Percentiles rank a stretch among this genome's conserved stretches.
These are phyloP conservation scores for Raffaelea albimanens DNA, from an alignment of 2,329 filamentous ascomycete species.

Conservation along the genomic window DNA sequence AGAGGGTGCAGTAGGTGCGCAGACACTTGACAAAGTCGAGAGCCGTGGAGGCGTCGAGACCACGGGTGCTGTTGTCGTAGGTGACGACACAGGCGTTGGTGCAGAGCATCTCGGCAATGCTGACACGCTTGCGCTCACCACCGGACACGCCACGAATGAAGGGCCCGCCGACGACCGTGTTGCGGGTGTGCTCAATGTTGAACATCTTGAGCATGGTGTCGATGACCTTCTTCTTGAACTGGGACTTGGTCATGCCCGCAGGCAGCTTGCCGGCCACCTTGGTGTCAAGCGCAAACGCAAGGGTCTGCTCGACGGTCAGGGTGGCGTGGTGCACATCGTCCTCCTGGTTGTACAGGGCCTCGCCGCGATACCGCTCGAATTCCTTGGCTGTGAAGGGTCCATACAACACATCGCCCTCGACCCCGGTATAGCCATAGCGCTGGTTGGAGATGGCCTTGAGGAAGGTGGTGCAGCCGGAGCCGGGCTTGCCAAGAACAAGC, in stretches of 20 bases:
- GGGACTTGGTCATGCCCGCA: slow-evolving; percentile 55
- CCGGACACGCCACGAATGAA: slow-evolving; percentile 75
- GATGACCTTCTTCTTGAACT: slow-evolving; percentile 67
- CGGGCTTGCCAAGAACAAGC: slow-evolving; percentile 69
- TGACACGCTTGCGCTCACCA: slow-evolving; percentile 70
- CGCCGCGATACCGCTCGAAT: slow-evolving; percentile 68
- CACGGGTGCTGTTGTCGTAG: slow-evolving; percentile 61
- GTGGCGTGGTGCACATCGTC: slow-evolving; percentile 81
- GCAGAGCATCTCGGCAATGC: slow-evolving; percentile 75
- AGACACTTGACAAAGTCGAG: slow-evolving; percentile 51
- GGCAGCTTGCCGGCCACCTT: slow-evolving; percentile 78
- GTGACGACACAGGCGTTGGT: slow-evolving; percentile 61
- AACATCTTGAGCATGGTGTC: slow-evolving; percentile 78
- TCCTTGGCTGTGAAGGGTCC: slow-evolving; percentile 63
- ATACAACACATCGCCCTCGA: slow-evolving; percentile 64
- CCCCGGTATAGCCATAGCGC: slow-evolving; percentile 43
- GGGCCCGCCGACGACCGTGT: slow-evolving; percentile 76
- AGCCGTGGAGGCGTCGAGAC: slow-evolving; percentile 46
- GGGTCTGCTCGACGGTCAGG: slow-evolving; percentile 77
- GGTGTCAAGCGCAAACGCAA: slow-evolving; percentile 74
- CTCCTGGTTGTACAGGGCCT: slow-evolving; percentile 79
- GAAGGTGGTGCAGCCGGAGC: slow-evolving; percentile 62
- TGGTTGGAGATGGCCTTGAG: slow-evolving; percentile 61
- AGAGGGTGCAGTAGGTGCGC: slow-evolving; percentile 73
- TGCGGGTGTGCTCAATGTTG: slow-evolving; percentile 79